Evolutionary conservation across 805 yeast genomes (phyloP).

Genomic region (Saccharomycopsis fibuligera): DNA sequence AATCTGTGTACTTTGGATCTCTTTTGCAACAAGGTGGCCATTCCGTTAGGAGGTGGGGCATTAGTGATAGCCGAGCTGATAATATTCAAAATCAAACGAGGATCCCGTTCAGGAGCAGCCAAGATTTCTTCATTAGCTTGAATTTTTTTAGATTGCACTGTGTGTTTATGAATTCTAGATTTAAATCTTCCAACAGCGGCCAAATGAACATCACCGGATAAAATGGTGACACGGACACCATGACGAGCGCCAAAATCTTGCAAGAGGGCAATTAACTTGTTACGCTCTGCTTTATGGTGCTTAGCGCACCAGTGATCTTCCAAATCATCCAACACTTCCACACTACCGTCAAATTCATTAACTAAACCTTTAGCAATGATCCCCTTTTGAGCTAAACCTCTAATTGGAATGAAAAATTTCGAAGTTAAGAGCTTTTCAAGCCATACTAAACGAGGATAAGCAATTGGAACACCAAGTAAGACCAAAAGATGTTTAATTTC

Average conservation of each 20-base stretch:
- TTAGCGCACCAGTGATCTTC: conserved; percentile 96
- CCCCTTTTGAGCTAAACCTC: conserved; percentile 54
- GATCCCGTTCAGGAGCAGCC: conserved; percentile 58
- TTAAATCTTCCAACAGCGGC: conserved; percentile 77
- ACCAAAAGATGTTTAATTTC: conserved; percentile 71
- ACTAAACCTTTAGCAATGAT: conserved; percentile 65
- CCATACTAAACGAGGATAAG: conserved; percentile 92
- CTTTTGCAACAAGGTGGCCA: conserved; percentile 67
- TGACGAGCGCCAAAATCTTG: conserved; percentile 57
- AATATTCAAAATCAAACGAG: conserved; percentile 72
- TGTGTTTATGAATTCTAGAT: conserved; percentile 43
- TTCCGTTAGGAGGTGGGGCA: conserved; percentile 86
- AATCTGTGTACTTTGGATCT: conserved; percentile 66
- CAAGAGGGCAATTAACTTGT: conserved; percentile 53
- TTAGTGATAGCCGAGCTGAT: conserved; percentile 87
- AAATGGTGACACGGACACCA: conserved; percentile 72
- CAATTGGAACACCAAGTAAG: conserved; percentile 90
- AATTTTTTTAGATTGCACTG: conserved; percentile 31
- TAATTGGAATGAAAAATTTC: conserved; percentile 54
- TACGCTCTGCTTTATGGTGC: conserved; percentile 82
- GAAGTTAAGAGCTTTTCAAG: conserved; percentile 70
- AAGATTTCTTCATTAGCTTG: conserved; percentile 36
- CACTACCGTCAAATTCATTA: conserved; percentile 87
- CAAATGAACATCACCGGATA: conserved; percentile 92
- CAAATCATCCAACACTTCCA: conserved; percentile 87